phyloP scores from a whole-genome alignment of 331 rosid genomes.

The Prunus yedoensis region DNA sequence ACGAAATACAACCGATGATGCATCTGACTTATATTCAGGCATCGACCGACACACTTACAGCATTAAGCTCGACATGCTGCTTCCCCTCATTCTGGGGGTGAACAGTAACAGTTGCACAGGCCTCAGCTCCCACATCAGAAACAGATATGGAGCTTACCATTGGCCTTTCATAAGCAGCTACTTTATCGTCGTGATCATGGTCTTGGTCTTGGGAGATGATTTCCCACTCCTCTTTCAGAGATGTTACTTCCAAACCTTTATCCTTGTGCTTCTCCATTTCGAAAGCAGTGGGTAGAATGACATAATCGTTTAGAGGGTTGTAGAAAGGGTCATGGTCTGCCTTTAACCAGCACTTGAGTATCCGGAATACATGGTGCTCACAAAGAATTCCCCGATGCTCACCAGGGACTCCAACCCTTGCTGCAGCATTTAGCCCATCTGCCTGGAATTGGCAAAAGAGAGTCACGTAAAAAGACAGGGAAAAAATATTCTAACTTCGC shows the following conservation, averaged over 20 bases:
- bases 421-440: slow-evolving; percentile 86
- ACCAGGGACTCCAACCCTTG: slow-evolving; percentile 88
- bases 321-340: slow-evolving; percentile 90
- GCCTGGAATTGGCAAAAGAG: slow-evolving; percentile 48
- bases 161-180: slow-evolving; percentile 37
- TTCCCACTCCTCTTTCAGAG: slow-evolving; percentile 96
- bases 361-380: slow-evolving; percentile 81
- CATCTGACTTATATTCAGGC: slow-evolving; percentile 28
- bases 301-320: slow-evolving; percentile 91
- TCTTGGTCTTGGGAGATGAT: slow-evolving; percentile 56
- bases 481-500: not conserved
- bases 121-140: slow-evolving; percentile 53
- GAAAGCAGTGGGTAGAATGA: slow-evolving; percentile 82
- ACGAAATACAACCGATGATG: not conserved
- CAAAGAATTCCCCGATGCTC: slow-evolving; percentile 92
- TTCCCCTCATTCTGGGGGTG: slow-evolving; percentile 60
- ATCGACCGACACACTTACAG: slow-evolving; percentile 70
- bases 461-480: not conserved
- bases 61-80: slow-evolving; percentile 69
- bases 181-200: slow-evolving; percentile 14
- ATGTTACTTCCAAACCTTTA: slow-evolving; percentile 62
- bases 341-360: slow-evolving; percentile 86
- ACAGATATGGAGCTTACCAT: slow-evolving; percentile 51
- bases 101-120: slow-evolving; percentile 52
- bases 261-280: slow-evolving; percentile 67